Percentiles rank a stretch among this genome's conserved stretches.
phyloP scores from a whole-genome alignment of 768 basidiomycete genomes.

The Leccinum subtestaceum region DNA sequence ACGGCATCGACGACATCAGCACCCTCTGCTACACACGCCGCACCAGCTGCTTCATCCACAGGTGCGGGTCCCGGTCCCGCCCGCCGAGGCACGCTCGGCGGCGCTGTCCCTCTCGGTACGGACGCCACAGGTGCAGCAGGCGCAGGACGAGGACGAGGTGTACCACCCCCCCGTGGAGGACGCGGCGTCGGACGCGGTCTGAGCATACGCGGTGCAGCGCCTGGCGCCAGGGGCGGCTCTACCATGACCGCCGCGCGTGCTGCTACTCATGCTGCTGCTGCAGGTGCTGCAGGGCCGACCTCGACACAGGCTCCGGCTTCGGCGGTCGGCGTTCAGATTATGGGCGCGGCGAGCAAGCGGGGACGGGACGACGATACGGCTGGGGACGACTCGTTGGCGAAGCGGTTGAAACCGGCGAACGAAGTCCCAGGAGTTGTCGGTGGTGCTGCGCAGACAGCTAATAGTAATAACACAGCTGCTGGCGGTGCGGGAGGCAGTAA shows the following conservation, averaged over 20 bases:
- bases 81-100: constrained; percentile 31
- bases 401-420: constrained; percentile 58
- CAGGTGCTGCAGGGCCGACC: background rate
- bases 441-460: background rate
- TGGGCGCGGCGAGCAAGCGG: constrained; percentile 65
- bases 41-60: constrained; percentile 20
- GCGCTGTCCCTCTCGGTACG: constrained; percentile 27
- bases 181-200: constrained; percentile 32
- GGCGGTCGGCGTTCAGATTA: constrained; percentile 50
- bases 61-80: constrained; percentile 28
- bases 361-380: constrained; percentile 53
- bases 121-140: constrained; percentile 8
- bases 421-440: constrained; percentile 1
- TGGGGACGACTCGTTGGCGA: constrained; percentile 59
- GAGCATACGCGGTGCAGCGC: constrained; percentile 32
- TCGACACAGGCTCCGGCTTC: background rate
- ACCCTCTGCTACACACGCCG: constrained; percentile 20
- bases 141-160: constrained; percentile 35
- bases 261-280: constrained; percentile 4
- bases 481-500: constrained; percentile 22
- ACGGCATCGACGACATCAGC: constrained; percentile 12
- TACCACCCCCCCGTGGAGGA: constrained; percentile 23
- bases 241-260: constrained; percentile 18
- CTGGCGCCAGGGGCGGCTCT: constrained; percentile 20
- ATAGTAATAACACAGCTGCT: background rate